Evolutionary conservation across 2,329 filamentous ascomycete genomes (phyloP).

Genomic region (Emmonsiellopsis sp.): DNA sequence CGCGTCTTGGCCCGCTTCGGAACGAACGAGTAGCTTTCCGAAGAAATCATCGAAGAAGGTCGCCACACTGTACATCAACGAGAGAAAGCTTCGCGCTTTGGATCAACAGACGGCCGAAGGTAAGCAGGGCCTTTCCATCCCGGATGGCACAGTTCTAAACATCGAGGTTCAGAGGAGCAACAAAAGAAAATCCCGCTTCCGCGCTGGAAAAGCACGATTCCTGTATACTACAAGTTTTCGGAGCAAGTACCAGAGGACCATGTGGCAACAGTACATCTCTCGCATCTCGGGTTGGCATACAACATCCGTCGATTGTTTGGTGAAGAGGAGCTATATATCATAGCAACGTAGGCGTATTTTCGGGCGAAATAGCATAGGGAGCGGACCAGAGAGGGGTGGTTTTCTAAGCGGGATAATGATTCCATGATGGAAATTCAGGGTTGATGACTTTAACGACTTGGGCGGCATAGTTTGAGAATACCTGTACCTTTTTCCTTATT

Average conservation of each 20-base stretch:
- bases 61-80: neutral
- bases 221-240: neutral
- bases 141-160: too few relatives aligned
- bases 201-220: neutral
- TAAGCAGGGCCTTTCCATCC: neutral
- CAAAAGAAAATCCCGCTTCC: neutral
- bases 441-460: too few relatives aligned
- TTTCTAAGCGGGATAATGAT: too few relatives aligned
- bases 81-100: neutral
- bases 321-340: neutral
- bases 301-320: neutral
- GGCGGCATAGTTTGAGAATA: too few relatives aligned
- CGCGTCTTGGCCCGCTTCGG: neutral
- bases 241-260: neutral
- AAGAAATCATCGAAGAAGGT: neutral
- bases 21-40: neutral
- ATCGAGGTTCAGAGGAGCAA: neutral
- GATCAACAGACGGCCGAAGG: neutral
- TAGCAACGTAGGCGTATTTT: neutral
- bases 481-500: too few relatives aligned
- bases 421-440: too few relatives aligned
- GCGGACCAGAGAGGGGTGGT: too few relatives aligned
- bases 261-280: neutral
- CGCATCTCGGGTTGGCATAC: neutral
- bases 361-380: neutral